A percentile compares a stretch with the other conserved stretches of the same genome.
Conservation (phyloP, 352 stramenopile species). For the Phytophthora pini region DNA sequence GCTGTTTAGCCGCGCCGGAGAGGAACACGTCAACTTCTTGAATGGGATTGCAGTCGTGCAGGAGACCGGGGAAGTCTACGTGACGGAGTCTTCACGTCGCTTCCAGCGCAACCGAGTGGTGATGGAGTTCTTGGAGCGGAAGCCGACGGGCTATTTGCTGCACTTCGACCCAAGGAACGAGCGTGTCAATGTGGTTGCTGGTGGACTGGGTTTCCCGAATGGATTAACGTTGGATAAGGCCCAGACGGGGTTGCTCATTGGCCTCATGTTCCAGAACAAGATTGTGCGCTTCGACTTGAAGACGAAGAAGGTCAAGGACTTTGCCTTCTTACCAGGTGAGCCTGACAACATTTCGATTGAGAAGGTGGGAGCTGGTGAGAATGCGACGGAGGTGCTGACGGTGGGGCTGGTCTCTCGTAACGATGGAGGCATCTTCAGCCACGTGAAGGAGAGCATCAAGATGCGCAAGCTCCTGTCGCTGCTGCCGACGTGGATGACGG, state of each 20-base stretch:
- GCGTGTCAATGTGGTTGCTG: constrained; percentile 35
- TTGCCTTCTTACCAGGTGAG: constrained; percentile 62
- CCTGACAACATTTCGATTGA: constrained; percentile 62
- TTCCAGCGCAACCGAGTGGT: constrained; percentile 54
- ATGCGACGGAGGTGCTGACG: constrained; percentile 43
- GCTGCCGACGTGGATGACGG: constrained; percentile 44
- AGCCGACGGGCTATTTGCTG: constrained; percentile 54
- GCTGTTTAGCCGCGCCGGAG: constrained; percentile 57
- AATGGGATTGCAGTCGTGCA: constrained; percentile 53
- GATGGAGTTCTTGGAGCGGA: constrained; percentile 57
- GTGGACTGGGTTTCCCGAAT: constrained; percentile 54
- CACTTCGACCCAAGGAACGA: constrained; percentile 48
- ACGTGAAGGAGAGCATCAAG: constrained; percentile 47
- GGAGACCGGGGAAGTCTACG: constrained; percentile 54
- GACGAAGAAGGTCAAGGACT: constrained; percentile 55
- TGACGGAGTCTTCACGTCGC: constrained; percentile 61
- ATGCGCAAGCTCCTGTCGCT: constrained; percentile 66
- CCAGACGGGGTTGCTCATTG: constrained; percentile 48
- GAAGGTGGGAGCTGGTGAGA: constrained; percentile 32
- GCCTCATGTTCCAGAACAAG: constrained; percentile 64
- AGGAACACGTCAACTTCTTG: constrained; percentile 51
- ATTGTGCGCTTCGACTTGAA: constrained; percentile 56
- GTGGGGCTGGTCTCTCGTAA: constrained; percentile 47
- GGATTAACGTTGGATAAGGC: constrained; percentile 53
- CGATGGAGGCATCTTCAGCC: constrained; percentile 39